A percentile compares a stretch with the other conserved stretches of the same genome.
These are phyloP conservation scores for Colletotrichum melonis DNA, from an alignment of 2,329 filamentous ascomycete species.

Conservation along the genomic window DNA sequence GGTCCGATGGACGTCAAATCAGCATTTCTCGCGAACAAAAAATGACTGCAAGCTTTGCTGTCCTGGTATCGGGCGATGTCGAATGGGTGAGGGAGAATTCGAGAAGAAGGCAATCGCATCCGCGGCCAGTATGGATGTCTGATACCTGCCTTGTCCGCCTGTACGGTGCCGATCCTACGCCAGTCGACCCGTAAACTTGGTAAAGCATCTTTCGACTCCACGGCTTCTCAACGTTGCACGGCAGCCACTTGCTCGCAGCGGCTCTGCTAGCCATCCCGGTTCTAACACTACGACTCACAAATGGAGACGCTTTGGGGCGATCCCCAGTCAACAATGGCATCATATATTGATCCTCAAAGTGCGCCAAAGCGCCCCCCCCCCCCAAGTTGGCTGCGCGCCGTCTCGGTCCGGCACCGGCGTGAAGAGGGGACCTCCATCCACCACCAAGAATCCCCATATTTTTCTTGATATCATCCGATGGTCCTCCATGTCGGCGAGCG, in stretches of 20 bases:
- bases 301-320: not conserved
- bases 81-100: not conserved
- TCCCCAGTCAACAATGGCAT: constrained; percentile 5
- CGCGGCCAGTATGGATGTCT: not conserved
- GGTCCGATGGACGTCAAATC: not conserved
- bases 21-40: not conserved
- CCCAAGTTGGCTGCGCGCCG: not conserved
- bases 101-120: not conserved
- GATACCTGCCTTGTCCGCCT: not conserved
- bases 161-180: constrained; percentile 7
- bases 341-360: not conserved
- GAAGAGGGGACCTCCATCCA: not conserved
- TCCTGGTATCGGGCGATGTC: not conserved
- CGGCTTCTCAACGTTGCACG: constrained; percentile 7
- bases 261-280: not conserved
- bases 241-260: constrained; percentile 4
- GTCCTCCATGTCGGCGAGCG: not conserved
- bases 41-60: not conserved
- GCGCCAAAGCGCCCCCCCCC: constrained; percentile 6
- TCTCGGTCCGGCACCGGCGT: constrained; percentile 21
- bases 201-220: constrained; percentile 30
- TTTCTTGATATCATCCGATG: not conserved
- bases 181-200: constrained; percentile 17
- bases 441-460: not conserved
- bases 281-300: constrained; percentile 4